These are phyloP conservation scores for Phytophthora constricta DNA, from an alignment of 352 stramenopile genomes.

Conservation along the genomic window DNA sequence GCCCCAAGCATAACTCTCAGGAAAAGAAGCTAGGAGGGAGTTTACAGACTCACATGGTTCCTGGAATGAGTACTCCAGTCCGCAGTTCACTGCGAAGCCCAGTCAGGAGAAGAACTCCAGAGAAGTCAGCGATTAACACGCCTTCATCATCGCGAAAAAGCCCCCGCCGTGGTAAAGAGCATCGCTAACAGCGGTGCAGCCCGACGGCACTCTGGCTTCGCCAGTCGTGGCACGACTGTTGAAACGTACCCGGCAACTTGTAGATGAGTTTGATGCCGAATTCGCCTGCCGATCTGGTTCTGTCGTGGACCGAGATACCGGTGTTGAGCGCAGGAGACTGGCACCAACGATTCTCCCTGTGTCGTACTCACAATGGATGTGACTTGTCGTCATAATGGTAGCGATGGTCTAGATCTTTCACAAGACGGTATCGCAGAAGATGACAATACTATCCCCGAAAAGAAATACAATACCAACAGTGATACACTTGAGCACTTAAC, in stretches of 20 bases:
- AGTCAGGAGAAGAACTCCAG: not conserved
- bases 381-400: slow-evolving; percentile 30
- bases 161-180: not conserved
- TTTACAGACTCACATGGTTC: not conserved
- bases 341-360: slow-evolving; percentile 2
- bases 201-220: slow-evolving; percentile 25
- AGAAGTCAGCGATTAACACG: slow-evolving; percentile 6
- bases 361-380: slow-evolving; percentile 34
- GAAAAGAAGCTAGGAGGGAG: not conserved
- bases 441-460: not conserved
- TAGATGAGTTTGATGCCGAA: slow-evolving; percentile 35
- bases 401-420: slow-evolving; percentile 20
- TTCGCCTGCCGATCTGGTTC: slow-evolving; percentile 3
- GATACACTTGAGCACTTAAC: not conserved
- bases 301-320: not conserved
- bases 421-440: slow-evolving; percentile 11
- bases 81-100: slow-evolving; percentile 9
- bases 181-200: slow-evolving; percentile 15
- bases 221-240: slow-evolving; percentile 33
- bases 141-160: slow-evolving; percentile 7
- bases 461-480: too few relatives aligned
- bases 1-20: not conserved
- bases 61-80: slow-evolving; percentile 13
- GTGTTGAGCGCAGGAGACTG: slow-evolving; percentile 4
- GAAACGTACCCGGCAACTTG: slow-evolving; percentile 35